Evolutionary conservation across 2,329 filamentous ascomycete species (phyloP), one percentile per base, ranked within the genome.

Genomic region (Aspergillus novofumigatus): DNA sequence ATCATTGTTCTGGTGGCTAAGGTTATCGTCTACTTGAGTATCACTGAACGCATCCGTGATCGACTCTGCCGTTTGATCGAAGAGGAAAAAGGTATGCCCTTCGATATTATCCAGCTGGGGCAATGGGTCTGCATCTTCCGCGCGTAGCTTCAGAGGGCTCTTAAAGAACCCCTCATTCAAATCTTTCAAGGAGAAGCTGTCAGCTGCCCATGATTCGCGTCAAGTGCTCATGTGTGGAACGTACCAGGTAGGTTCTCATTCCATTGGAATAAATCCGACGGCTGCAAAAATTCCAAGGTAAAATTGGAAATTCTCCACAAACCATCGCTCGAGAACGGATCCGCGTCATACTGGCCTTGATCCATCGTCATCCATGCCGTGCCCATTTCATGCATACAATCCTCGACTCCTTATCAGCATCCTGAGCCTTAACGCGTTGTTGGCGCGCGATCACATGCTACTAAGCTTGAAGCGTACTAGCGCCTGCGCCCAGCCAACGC

Each of bases 221-320:
- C 17, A 8, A 23, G 4, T 23, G 54, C 44, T 47, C 21, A 48
- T 42, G 38, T 45, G 38, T 54, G 28, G 38, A 28, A 66, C 65
- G 51, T 63, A 76, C 73, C 69, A 59, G 72, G 66, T 20, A 76
- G 54, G 47, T 62, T 59, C 51, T 70, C 63, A 49, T 75, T 66
- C 71, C 72, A 76, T 25, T 67, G 62, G 53, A 74, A 62, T 49
- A 65, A 60, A 51, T 75, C 73, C 49, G 75, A 61, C 29, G 72
- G 71, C 55, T 70, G 69, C n/a, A 76, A 57, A 25, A 67, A 64
- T 53, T 74, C 68, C 57, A 75, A 58, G 26, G 69, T 68, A 54
- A 77, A 76, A 50, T 65, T 70, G 2, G 72, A 74, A n/a, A 74
- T 59, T 54, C 70, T 68, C 73, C 72, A 75, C 11, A 75, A 62